Evolutionary conservation across 2,329 filamentous ascomycete genomes (phyloP).

Genomic region (Fusarium sororula): DNA sequence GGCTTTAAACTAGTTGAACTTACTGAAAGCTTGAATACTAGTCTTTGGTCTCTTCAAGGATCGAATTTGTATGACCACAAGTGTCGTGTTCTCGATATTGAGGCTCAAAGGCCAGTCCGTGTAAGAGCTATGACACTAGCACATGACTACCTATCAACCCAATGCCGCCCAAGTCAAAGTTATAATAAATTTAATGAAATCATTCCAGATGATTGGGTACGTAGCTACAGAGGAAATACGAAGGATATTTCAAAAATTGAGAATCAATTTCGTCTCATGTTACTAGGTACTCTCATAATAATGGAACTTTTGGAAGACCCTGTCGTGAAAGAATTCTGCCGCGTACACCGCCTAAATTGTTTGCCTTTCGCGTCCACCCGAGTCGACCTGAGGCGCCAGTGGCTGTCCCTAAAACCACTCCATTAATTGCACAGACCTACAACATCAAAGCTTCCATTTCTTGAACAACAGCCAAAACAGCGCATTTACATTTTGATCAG

Average conservation of each 20-base stretch:
- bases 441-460: conserved; percentile 10
- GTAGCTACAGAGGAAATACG: not conserved
- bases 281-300: not conserved
- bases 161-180: not conserved
- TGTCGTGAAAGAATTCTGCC: conserved; percentile 22
- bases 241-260: not conserved
- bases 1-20: not conserved
- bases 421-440: conserved; percentile 24
- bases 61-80: not conserved
- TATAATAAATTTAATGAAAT: not conserved
- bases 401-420: not conserved
- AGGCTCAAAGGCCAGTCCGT: not conserved
- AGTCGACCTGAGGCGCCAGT: conserved; percentile 4
- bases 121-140: not conserved
- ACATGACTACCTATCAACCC: not conserved
- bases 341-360: conserved; percentile 45
- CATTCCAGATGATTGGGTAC: too few species aligned
- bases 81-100: not conserved
- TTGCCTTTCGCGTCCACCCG: conserved; percentile 10
- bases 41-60: not conserved
- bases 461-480: not conserved
- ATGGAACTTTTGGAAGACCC: not conserved
- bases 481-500: conserved; percentile 19
- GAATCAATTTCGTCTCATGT: not conserved
- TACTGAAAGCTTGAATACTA: not conserved